phyloP scores from a whole-genome alignment of 2,329 filamentous ascomycete genomes.

The Phialophora macrospora region DNA sequence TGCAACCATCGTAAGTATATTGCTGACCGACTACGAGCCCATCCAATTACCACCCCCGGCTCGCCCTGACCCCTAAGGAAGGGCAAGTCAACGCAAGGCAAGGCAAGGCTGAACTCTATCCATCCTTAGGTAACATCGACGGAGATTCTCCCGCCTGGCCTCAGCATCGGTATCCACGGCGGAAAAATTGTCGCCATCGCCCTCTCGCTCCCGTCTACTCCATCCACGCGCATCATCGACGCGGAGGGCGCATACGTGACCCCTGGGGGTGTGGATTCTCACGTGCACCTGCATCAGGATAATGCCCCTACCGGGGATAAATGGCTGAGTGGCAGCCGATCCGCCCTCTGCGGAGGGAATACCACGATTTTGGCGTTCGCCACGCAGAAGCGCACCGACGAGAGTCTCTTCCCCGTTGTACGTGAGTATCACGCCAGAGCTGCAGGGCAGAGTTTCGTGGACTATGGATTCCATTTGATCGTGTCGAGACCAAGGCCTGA shows the following conservation, averaged over 20 bases:
- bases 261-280: conserved; percentile 56
- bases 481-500: conserved; percentile 43
- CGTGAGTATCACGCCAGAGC: conserved; percentile 56
- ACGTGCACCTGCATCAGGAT: conserved; percentile 56
- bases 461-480: conserved; percentile 60
- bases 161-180: conserved; percentile 55
- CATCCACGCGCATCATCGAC: conserved; percentile 49
- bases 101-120: conserved; percentile 23
- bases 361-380: conserved; percentile 66
- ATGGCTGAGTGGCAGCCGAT: conserved; percentile 57
- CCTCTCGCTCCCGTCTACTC: conserved; percentile 43
- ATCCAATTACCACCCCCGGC: background rate
- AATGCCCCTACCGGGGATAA: conserved; percentile 52
- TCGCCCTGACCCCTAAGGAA: background rate
- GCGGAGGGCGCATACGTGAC: conserved; percentile 45
- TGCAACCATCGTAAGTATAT: conserved; percentile 47
- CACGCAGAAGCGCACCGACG: conserved; percentile 55
- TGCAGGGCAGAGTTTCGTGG: conserved; percentile 55
- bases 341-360: conserved; percentile 63
- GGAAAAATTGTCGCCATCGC: conserved; percentile 56
- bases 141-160: conserved; percentile 50
- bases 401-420: conserved; percentile 54
- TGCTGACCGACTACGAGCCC: background rate
- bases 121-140: conserved; percentile 52
- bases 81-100: conserved; percentile 1